Conservation (phyloP, 2,329 filamentous ascomycete genomes). For the Alternaria gaisen region DNA sequence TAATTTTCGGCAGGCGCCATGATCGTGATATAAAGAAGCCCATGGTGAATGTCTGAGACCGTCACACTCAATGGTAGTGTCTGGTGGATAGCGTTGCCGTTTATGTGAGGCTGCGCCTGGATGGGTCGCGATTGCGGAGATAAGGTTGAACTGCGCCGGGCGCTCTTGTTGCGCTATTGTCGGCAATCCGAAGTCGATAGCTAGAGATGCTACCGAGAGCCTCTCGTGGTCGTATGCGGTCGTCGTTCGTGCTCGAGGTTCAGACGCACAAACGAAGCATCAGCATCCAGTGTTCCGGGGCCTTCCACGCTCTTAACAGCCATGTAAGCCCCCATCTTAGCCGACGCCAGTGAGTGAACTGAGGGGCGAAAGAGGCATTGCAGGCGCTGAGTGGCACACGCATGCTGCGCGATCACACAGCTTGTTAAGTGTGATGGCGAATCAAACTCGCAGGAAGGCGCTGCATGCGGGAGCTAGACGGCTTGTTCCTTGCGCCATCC, state of each 20-base stretch:
- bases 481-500: constrained; percentile 27
- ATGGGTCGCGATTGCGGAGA: constrained; percentile 14
- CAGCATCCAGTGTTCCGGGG: constrained; percentile 25
- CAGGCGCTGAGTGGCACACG: constrained; percentile 46
- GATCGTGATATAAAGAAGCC: constrained; percentile 63
- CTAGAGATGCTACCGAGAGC: constrained; percentile 7
- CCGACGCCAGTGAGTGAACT: constrained; percentile 23
- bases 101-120: constrained; percentile 11
- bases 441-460: constrained; percentile 26
- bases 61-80: background rate
- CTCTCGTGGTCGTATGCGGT: constrained; percentile 19
- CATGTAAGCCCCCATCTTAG: constrained; percentile 28
- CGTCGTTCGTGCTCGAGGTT: constrained; percentile 14
- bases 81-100: constrained; percentile 9
- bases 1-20: constrained; percentile 62
- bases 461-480: constrained; percentile 25
- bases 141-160: background rate
- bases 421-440: constrained; percentile 33
- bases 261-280: constrained; percentile 14
- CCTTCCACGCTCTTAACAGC: constrained; percentile 34
- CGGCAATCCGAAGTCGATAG: constrained; percentile 1
- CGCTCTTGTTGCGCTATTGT: background rate
- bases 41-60: constrained; percentile 25
- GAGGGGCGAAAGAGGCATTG: constrained; percentile 36
- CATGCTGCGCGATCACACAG: constrained; percentile 42